Base-by-base conservation (phyloP, 176 grass and related monocot species). In the Avena sativa region DNA sequence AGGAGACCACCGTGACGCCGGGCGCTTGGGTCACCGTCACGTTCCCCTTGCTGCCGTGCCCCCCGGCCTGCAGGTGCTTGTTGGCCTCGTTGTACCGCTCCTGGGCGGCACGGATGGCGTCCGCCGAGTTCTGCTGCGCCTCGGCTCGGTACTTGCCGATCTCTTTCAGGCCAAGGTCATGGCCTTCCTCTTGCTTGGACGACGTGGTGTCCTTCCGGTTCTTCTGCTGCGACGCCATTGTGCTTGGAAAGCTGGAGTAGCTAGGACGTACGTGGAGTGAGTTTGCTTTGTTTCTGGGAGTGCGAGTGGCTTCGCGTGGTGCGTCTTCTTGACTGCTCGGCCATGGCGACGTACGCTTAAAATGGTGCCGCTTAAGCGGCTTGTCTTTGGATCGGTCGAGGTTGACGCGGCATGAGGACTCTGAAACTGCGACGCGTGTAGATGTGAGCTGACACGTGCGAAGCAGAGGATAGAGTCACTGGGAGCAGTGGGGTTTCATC, bases 41-140 rank as follows among this genome's bases (percentile, higher is more conserved):
- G 19, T 89, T 79, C 12, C 51, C 90, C 71, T 85, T 90, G 26
- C 83, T 30, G 65, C 71, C 88, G 20, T 69, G 12, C 36, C 75
- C 2, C 6, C 14, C 28, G 5, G 76, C 53, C 64, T 89, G 76
- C 86, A 75, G 13, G 3, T 52, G 52, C 83, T 85, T 5, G 48
- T 90, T 93, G 3, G 83, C 91, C 72, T 89, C 90, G 88, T 68
- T 84, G 90, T 91, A 94, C 3, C 88, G 81, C 69, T 95, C 93
- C 87, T 98, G 90, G 6, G 90, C 92, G 25, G 87, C 84, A 21
- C 86, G 70, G 64, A 95, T 94, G 68, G 92, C 78, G 40, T 98
- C 90, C 8, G 81, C 79, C 0, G 96, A 95, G 85, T 89, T 92
- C 88, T 98, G 93, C 85, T 95, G 92, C 40, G 92, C 92, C 49